A percentile compares a stretch with the other conserved stretches of the same genome.
Conservation (phyloP, 2,329 filamentous ascomycete species). For the Aspergillus latus region DNA sequence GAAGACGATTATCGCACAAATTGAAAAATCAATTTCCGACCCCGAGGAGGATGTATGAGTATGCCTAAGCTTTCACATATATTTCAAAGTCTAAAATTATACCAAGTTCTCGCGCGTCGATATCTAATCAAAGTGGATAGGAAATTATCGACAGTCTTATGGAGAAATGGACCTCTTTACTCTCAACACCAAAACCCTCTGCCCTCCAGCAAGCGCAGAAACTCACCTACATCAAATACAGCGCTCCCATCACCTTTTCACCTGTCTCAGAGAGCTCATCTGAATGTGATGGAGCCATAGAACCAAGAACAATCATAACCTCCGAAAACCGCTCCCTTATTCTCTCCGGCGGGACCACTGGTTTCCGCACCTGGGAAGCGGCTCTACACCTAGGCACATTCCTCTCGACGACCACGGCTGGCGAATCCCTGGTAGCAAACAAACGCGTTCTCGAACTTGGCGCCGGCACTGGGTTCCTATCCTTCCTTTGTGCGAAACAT, state of each 20-base stretch:
- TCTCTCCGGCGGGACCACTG: constrained; percentile 62
- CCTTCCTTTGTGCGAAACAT: constrained; percentile 62
- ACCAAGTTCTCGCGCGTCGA: neutral
- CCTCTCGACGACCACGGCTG: constrained; percentile 49
- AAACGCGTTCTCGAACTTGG: constrained; percentile 65
- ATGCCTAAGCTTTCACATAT: constrained; percentile 1
- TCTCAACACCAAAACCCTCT: constrained; percentile 63
- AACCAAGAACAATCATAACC: constrained; percentile 31
- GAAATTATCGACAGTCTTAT: constrained; percentile 82
- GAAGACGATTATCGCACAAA: constrained; percentile 67
- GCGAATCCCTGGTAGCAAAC: constrained; percentile 48
- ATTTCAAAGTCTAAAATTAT: too few relatives aligned
- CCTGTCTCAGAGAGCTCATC: too few relatives aligned
- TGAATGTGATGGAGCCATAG: neutral
- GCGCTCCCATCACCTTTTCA: constrained; percentile 30
- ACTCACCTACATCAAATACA: constrained; percentile 75
- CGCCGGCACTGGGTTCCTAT: constrained; percentile 66
- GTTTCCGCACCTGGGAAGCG: constrained; percentile 69
- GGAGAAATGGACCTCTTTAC: constrained; percentile 63
- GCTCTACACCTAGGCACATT: constrained; percentile 64
- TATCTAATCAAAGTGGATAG: constrained; percentile 48
- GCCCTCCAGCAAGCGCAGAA: constrained; percentile 66
- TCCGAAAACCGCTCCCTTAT: constrained; percentile 58
- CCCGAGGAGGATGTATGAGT: constrained; percentile 78
- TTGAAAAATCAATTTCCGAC: constrained; percentile 74